Percentiles rank a stretch among this genome's conserved stretches.
Evolutionary conservation across 1,284 basidiomycete species (phyloP).

Genomic region (Malassezia japonica): DNA sequence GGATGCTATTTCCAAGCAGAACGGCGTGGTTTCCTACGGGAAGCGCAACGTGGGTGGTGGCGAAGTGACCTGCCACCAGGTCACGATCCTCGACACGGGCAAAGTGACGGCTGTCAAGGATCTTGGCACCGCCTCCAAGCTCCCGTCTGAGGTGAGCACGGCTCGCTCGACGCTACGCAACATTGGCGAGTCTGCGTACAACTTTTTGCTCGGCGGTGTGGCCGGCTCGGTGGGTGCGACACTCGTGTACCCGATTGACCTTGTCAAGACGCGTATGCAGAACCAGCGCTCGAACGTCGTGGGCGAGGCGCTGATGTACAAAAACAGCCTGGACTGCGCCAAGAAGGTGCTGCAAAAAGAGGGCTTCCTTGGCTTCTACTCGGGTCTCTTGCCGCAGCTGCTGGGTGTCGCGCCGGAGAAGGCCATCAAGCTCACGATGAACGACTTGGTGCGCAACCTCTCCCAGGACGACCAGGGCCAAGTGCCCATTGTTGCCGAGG

Average conservation of each 20-base stretch:
- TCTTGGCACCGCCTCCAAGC: neutral
- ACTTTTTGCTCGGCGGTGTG: slow-evolving; percentile 79
- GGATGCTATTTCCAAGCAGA: neutral
- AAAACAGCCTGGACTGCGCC: slow-evolving; percentile 63
- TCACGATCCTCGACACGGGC: slow-evolving; percentile 8
- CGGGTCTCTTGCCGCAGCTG: slow-evolving; percentile 87
- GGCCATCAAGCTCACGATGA: slow-evolving; percentile 86
- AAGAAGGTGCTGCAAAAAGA: slow-evolving; percentile 89
- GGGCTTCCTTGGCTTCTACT: slow-evolving; percentile 84
- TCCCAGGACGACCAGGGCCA: slow-evolving; percentile 85
- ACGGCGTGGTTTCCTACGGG: neutral
- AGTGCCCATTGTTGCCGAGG: slow-evolving; percentile 75
- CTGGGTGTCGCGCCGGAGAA: slow-evolving; percentile 97
- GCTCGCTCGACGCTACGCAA: slow-evolving; percentile 13
- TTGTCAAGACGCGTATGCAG: slow-evolving; percentile 82
- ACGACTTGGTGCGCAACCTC: slow-evolving; percentile 75
- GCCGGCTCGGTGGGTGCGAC: slow-evolving; percentile 83
- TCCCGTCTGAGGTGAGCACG: slow-evolving; percentile 10
- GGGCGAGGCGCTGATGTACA: slow-evolving; percentile 47
- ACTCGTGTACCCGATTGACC: slow-evolving; percentile 86
- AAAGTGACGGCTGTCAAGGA: neutral
- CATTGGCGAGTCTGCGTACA: slow-evolving; percentile 56
- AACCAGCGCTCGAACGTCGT: slow-evolving; percentile 59
- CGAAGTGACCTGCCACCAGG: neutral
- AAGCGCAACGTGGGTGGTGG: neutral